Evolutionary conservation across 1,139 yeast genomes (phyloP).

Genomic region (Blastobotrys persicus): DNA sequence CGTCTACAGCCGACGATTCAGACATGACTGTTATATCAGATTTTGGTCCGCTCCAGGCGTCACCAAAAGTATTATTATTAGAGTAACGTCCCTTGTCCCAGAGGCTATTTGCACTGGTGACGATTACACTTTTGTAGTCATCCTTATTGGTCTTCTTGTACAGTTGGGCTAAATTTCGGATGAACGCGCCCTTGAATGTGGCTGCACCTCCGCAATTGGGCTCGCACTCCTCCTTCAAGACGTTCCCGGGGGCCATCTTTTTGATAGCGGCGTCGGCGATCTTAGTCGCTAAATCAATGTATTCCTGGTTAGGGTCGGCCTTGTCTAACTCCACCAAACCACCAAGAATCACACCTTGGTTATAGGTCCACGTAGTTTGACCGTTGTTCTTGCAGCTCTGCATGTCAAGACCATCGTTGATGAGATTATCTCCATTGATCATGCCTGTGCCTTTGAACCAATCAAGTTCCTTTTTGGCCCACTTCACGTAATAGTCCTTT

Average conservation of each 20-base stretch:
- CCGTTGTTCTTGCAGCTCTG: conserved; percentile 17
- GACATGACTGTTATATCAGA: not conserved
- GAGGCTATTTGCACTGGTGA: conserved; percentile 11
- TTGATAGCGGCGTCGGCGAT: conserved; percentile 20
- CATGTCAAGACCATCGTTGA: conserved; percentile 19
- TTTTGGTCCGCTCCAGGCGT: conserved; percentile 17
- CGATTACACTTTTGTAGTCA: conserved; percentile 2
- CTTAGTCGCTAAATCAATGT: conserved; percentile 14
- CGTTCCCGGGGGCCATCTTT: conserved; percentile 13
- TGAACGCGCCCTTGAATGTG: conserved; percentile 22
- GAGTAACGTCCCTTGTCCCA: conserved; percentile 12
- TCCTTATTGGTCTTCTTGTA: conserved; percentile 3
- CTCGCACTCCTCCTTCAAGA: conserved; percentile 21
- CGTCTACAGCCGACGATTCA: not conserved
- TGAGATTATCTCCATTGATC: conserved; percentile 13
- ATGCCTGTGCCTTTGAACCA: conserved; percentile 18
- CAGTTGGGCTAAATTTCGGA: conserved; percentile 20
- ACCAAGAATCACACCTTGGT: conserved; percentile 24
- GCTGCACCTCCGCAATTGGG: conserved; percentile 20
- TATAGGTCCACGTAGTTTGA: conserved; percentile 20
- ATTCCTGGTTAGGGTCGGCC: conserved; percentile 8
- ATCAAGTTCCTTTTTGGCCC: conserved; percentile 20
- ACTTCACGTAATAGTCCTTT: conserved; percentile 14
- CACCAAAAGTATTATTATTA: conserved; percentile 15
- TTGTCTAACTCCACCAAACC: conserved; percentile 18